phyloP scores from a whole-genome alignment of 1,284 basidiomycete species.

The Papiliotrema terrestris region DNA sequence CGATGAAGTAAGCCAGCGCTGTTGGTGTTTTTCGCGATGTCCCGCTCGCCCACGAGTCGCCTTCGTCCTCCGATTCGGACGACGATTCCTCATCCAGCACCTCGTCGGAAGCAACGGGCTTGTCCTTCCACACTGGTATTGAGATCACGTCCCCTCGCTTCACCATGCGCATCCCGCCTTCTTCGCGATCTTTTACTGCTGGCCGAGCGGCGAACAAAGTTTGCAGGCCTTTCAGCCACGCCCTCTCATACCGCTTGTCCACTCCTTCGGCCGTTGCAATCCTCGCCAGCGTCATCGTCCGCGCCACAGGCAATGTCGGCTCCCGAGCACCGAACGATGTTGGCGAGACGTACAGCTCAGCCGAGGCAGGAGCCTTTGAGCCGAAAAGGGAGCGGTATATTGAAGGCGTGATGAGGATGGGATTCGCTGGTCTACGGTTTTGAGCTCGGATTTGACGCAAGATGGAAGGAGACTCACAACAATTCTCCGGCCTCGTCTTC shows the following conservation, averaged over 20 bases:
- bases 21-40: constrained; percentile 27
- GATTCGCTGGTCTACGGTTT: constrained; percentile 50
- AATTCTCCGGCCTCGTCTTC: constrained; percentile 20
- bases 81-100: constrained; percentile 36
- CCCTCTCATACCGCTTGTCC: constrained; percentile 66
- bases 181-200: constrained; percentile 9
- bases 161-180: constrained; percentile 56
- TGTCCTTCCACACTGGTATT: constrained; percentile 63
- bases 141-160: constrained; percentile 78
- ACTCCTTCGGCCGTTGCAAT: constrained; percentile 76
- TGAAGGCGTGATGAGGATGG: constrained; percentile 54
- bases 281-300: constrained; percentile 71
- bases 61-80: constrained; percentile 6
- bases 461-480: constrained; percentile 21
- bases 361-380: not conserved
- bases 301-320: constrained; percentile 68
- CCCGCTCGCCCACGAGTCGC: not conserved
- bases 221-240: constrained; percentile 67
- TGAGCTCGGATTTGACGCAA: constrained; percentile 1
- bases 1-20: constrained; percentile 65
- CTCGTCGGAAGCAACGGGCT: constrained; percentile 40
- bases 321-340: constrained; percentile 47
- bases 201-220: constrained; percentile 21
- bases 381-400: constrained; percentile 34
- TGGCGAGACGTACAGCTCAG: constrained; percentile 36